A percentile compares a stretch with the other conserved stretches of the same genome.
These are phyloP conservation scores for Solanum sejunctum DNA, from an alignment of 257 asterid species.

Conservation along the genomic window DNA sequence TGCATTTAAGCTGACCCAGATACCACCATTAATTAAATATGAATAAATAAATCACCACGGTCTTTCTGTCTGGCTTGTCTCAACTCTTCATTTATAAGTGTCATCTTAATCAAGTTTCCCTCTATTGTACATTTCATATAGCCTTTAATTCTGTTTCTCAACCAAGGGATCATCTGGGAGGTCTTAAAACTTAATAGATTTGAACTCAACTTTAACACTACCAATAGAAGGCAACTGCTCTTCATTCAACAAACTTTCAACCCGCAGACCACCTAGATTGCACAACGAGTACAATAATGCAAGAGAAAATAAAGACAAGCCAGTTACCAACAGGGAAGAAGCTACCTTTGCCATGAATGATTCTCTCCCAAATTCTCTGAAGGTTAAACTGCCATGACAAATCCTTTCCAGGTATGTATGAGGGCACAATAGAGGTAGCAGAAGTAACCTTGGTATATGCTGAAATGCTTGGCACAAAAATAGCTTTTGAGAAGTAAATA, in stretches of 20 bases:
- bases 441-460: slow-evolving; percentile 75
- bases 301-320: neutral
- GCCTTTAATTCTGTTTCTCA: neutral
- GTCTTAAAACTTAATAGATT: neutral
- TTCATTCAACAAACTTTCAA: neutral
- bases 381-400: slow-evolving; percentile 79
- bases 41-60: neutral
- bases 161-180: neutral
- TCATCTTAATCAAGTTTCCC: neutral
- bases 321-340: neutral
- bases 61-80: neutral
- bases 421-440: slow-evolving; percentile 50
- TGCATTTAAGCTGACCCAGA: neutral
- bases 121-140: neutral
- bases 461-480: slow-evolving; percentile 78
- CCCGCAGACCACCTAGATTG: neutral
- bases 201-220: neutral
- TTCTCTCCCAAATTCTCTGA: slow-evolving; percentile 68
- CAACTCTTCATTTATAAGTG: neutral
- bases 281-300: neutral
- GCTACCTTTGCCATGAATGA: slow-evolving; percentile 51
- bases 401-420: slow-evolving; percentile 38
- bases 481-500: slow-evolving; percentile 56
- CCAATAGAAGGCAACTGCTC: neutral
- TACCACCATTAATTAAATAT: neutral